Conservation (phyloP, 192 early-diverging fungal genomes). For the Coemansia pectinata region DNA sequence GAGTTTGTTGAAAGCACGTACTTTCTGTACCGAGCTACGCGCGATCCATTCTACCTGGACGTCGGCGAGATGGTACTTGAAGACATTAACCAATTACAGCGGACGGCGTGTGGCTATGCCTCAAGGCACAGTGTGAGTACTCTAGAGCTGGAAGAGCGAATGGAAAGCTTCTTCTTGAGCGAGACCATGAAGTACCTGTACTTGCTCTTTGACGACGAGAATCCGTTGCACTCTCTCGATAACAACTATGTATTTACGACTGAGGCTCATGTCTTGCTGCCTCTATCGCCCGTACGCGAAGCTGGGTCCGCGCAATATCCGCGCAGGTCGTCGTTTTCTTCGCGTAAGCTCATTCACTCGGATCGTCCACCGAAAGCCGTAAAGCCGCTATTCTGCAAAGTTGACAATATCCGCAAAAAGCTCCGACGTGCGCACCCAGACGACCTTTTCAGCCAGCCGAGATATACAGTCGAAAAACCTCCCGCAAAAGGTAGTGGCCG, state of each 20-base stretch:
- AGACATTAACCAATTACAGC: constrained; percentile 72
- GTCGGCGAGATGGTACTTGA: constrained; percentile 85
- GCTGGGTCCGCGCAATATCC: constrained; percentile 37
- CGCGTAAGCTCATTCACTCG: constrained; percentile 29
- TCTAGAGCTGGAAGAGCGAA: constrained; percentile 71
- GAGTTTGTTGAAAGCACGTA: constrained; percentile 96
- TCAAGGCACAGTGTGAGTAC: constrained; percentile 65
- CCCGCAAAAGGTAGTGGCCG: not conserved
- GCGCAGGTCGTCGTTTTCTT: constrained; percentile 25
- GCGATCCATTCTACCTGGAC: constrained; percentile 85
- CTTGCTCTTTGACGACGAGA: constrained; percentile 84
- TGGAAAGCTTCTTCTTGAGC: constrained; percentile 94
- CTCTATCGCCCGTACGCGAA: constrained; percentile 25
- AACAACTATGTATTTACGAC: constrained; percentile 90
- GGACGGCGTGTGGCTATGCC: constrained; percentile 82
- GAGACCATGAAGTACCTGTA: constrained; percentile 98
- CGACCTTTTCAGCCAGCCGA: constrained; percentile 31
- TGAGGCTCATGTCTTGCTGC: constrained; percentile 55
- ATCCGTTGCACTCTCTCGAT: constrained; percentile 69
- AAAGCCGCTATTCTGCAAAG: constrained; percentile 17
- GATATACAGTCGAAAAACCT: not conserved
- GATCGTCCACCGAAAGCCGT: constrained; percentile 17
- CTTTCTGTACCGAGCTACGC: constrained; percentile 86
- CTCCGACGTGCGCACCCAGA: constrained; percentile 14
- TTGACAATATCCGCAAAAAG: constrained; percentile 29